Percentiles rank a stretch among this genome's conserved stretches.
These are phyloP conservation scores for Podaxis carcinomalis DNA, from an alignment of 768 basidiomycete genomes.

Conservation along the genomic window DNA sequence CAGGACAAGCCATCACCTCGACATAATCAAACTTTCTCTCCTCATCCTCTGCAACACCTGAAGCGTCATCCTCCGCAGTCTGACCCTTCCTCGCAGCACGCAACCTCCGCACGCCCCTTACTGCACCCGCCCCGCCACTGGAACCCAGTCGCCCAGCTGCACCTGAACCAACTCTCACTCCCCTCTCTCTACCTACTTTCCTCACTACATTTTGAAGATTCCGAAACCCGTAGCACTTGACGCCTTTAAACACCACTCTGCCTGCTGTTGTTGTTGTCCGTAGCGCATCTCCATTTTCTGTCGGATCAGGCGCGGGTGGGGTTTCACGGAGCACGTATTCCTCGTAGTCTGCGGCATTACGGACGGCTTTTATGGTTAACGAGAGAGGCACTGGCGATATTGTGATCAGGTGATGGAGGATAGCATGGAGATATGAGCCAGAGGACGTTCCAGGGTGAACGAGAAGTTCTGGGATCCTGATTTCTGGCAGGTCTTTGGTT, in stretches of 20 bases:
- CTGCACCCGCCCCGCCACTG: slow-evolving; percentile 13
- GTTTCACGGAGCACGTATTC: slow-evolving; percentile 52
- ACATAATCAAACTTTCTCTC: slow-evolving; percentile 78
- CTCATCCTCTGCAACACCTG: slow-evolving; percentile 18
- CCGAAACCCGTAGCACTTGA: slow-evolving; percentile 95
- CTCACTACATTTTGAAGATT: slow-evolving; percentile 97
- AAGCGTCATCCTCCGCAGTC: slow-evolving; percentile 19
- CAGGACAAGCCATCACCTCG: slow-evolving; percentile 98
- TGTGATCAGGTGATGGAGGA: slow-evolving; percentile 53
- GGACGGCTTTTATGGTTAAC: slow-evolving; percentile 53
- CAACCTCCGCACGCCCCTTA: slow-evolving; percentile 16
- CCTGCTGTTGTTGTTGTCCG: slow-evolving; percentile 32
- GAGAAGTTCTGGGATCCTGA: slow-evolving; percentile 65
- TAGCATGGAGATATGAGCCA: slow-evolving; percentile 85
- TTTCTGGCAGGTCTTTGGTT: slow-evolving; percentile 13
- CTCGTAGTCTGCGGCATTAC: slow-evolving; percentile 67
- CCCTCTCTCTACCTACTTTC: slow-evolving; percentile 83
- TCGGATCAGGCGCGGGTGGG: background rate
- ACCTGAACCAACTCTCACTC: slow-evolving; percentile 57
- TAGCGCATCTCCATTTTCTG: background rate
- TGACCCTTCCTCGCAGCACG: slow-evolving; percentile 25
- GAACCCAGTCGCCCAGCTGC: slow-evolving; percentile 28
- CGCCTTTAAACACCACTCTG: slow-evolving; percentile 81
- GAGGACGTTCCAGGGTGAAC: slow-evolving; percentile 82
- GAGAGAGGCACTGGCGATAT: slow-evolving; percentile 41